Conservation (phyloP, 1,139 yeast species). For the Arxiozyma slooffiae region DNA sequence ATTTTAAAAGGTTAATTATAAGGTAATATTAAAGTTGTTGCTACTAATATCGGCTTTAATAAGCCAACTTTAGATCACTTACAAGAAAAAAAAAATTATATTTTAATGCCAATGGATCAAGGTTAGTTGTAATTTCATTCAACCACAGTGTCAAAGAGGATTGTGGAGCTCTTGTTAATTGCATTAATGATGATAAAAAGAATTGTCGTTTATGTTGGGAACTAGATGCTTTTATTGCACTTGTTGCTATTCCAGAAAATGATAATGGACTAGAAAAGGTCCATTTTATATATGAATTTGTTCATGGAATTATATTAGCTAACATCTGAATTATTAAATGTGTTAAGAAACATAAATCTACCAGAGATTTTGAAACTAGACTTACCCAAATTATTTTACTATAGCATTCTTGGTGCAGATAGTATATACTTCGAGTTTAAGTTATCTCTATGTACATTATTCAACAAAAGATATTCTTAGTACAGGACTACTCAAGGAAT, state of each 20-base stretch:
- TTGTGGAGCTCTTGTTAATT: conserved; percentile 74
- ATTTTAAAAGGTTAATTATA: conserved; percentile 85
- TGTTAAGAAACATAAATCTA: conserved; percentile 72
- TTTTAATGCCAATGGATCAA: conserved; percentile 84
- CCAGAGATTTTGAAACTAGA: conserved; percentile 74
- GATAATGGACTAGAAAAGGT: conserved; percentile 90
- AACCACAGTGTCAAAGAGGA: conserved; percentile 96
- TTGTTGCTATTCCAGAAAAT: conserved; percentile 97
- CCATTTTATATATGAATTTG: conserved; percentile 91
- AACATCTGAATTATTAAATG: conserved; percentile 86
- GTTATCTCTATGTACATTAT: conserved; percentile 84
- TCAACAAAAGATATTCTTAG: conserved; percentile 98
- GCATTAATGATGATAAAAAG: conserved; percentile 71
- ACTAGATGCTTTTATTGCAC: conserved; percentile 89
- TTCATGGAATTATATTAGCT: conserved; percentile 97
- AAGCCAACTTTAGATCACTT: conserved; percentile 91
- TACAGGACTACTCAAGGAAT: conserved; percentile 93
- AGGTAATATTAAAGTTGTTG: conserved; percentile 97
- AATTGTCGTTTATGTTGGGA: conserved; percentile 97
- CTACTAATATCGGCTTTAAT: conserved; percentile 92
- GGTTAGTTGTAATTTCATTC: conserved; percentile 92
- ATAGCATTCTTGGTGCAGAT: conserved; percentile 96
- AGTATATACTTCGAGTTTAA: conserved; percentile 97
- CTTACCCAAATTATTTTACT: conserved; percentile 97
- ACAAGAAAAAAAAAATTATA: conserved; percentile 87